Evolutionary conservation across 108 stramenopile genomes (phyloP), one percentile per base, ranked within the genome.

Genomic region (Pseudonitzschia multiseries): DNA sequence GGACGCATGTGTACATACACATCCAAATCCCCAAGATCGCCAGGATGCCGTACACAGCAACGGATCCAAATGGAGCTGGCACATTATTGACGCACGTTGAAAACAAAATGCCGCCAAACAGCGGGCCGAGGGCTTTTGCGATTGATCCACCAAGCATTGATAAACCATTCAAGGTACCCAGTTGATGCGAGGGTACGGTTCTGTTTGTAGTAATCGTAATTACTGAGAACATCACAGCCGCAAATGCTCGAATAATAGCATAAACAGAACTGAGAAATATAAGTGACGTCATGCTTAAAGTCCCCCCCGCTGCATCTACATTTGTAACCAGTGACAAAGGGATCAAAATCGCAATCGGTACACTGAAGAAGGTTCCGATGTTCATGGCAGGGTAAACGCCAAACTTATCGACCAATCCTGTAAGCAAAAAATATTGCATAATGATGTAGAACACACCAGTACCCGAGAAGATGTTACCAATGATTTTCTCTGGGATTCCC

Each of bases 161-260:
- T 3, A 92, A 68, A 17, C 88, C 91, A 73, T 92, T 92, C 91
- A 87, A 84, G 14, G 85, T 84, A 22, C 83, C 86, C 29, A 88
- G 78, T 52, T 82, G 80, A 21, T 81, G 71, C 21, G 78, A 57
- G 5, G 83, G 77, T 2, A 92, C 91, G 24, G 91, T 86, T 52
- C 79, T 54, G 54, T 92, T 92, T 14, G 76, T 76, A 33, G 81
- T 54, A 8, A 92, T 76, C 18, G 88, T 78, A 42, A 87, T 79
- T 53, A 54, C 66, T 18, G 88, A 80, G 66, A 92, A 86, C 46
- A 81, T 82, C 26, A 87, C 63, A 17, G 68, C 68, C 78, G 48
- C 61, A 74, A 27, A 72, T 8, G 5, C 76, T 24, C 44, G 71
- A 15, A 72, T 62, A 5, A 50, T 26, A 6, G 46, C 66, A 29